Conservation (phyloP, 2,329 filamentous ascomycete genomes). For the Aspergillus sp. region DNA sequence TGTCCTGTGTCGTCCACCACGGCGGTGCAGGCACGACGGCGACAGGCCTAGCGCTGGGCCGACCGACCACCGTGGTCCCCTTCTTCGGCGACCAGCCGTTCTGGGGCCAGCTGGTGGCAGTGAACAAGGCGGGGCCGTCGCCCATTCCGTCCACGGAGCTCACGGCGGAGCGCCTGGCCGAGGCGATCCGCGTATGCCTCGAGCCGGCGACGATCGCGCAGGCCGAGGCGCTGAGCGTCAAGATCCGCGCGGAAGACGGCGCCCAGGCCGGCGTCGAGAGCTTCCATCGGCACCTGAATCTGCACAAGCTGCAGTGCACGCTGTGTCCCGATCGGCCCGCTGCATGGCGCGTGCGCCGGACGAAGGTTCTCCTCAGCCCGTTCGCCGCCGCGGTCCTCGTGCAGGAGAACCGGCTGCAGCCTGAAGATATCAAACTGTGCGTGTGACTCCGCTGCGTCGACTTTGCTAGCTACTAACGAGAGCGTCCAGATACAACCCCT, state of each 20-base stretch:
- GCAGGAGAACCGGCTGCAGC: conserved; percentile 60
- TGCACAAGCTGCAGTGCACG: conserved; percentile 65
- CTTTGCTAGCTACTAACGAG: background rate
- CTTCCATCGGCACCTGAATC: conserved; percentile 66
- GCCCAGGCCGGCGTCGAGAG: conserved; percentile 61
- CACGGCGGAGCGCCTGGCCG: conserved; percentile 63
- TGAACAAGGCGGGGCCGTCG: conserved; percentile 66
- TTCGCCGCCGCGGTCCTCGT: conserved; percentile 68
- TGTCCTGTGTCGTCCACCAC: conserved; percentile 78
- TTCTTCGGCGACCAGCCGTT: conserved; percentile 84
- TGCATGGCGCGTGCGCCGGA: conserved; percentile 69
- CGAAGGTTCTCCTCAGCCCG: conserved; percentile 65
- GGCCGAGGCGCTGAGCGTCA: conserved; percentile 57
- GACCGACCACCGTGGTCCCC: conserved; percentile 76
- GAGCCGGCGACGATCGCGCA: conserved; percentile 58
- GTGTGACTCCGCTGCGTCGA: background rate
- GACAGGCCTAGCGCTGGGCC: conserved; percentile 72
- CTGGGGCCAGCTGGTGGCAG: conserved; percentile 74
- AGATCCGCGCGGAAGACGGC: conserved; percentile 64
- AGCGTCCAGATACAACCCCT: conserved; percentile 41
- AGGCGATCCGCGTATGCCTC: conserved; percentile 60
- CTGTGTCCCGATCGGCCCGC: conserved; percentile 66
- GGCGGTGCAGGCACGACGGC: conserved; percentile 83
- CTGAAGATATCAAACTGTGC: conserved; percentile 71
- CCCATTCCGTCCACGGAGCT: conserved; percentile 68